Evolutionary conservation across 768 basidiomycete species (phyloP).

Genomic region (Coprinopsis strossmayeri): DNA sequence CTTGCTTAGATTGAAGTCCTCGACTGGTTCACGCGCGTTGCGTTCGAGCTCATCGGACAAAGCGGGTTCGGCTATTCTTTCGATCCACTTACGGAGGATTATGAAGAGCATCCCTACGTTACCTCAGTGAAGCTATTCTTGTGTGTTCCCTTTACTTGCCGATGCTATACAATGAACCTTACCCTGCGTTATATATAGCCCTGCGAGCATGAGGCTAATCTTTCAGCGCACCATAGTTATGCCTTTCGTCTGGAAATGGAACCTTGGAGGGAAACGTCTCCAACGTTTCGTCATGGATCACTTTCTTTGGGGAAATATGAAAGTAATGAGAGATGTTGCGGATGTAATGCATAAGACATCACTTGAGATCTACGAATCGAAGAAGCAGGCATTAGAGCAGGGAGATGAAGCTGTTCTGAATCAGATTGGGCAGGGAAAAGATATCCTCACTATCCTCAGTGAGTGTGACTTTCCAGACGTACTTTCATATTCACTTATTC

Average conservation of each 20-base stretch:
- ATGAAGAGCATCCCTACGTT: constrained; percentile 22
- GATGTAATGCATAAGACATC: constrained; percentile 29
- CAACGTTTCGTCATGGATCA: constrained; percentile 25
- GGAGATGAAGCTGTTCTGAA: constrained; percentile 26
- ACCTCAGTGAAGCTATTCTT: constrained; percentile 22
- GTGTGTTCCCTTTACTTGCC: constrained; percentile 17
- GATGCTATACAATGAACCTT: not conserved
- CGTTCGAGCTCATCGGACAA: constrained; percentile 44
- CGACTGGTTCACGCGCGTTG: constrained; percentile 32
- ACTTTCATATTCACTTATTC: not conserved
- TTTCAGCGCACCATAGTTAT: constrained; percentile 6
- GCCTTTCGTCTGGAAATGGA: constrained; percentile 2
- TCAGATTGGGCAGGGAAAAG: constrained; percentile 31
- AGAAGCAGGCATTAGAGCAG: constrained; percentile 24
- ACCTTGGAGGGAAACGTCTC: constrained; percentile 15
- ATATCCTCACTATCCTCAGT: constrained; percentile 38
- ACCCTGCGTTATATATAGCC: not conserved
- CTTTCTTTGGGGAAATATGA: too few species aligned
- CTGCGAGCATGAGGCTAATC: constrained; percentile 13
- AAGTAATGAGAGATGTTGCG: constrained; percentile 15
- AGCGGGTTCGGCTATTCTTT: constrained; percentile 37
- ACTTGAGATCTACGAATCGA: constrained; percentile 25
- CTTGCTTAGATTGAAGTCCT: constrained; percentile 25
- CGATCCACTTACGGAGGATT: constrained; percentile 26
- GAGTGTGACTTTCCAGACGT: constrained; percentile 7